phyloP scores from a whole-genome alignment of 2,329 filamentous ascomycete genomes.

The Colletotrichum cordylinicola region DNA sequence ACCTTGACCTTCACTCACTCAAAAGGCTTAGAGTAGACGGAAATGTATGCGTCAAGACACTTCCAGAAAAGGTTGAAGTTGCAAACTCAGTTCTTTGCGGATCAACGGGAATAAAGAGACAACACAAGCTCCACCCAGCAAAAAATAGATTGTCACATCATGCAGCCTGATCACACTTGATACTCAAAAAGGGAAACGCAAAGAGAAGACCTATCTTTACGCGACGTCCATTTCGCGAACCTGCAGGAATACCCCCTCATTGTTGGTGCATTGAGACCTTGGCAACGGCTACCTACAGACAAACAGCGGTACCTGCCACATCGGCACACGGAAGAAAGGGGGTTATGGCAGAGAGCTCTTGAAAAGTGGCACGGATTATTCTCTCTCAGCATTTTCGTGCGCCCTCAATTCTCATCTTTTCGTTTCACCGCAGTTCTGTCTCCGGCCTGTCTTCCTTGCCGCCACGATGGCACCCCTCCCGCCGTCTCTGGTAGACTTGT shows the following conservation, averaged over 20 bases:
- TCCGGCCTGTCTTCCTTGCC: not conserved
- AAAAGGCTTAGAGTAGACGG: not conserved
- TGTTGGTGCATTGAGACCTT: not conserved
- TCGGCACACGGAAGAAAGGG: not conserved
- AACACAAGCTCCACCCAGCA: not conserved
- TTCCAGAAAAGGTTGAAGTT: not conserved
- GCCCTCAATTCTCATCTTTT: not conserved
- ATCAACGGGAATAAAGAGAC: not conserved
- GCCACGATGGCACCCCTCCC: not conserved
- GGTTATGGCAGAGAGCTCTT: not conserved
- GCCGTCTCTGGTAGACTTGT: not conserved
- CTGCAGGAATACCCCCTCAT: not conserved
- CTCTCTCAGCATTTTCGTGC: not conserved
- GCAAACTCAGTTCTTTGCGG: not conserved
- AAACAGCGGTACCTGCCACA: not conserved
- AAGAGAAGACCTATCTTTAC: not conserved
- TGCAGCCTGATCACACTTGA: not conserved
- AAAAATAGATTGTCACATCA: not conserved
- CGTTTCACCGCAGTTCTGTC: not conserved
- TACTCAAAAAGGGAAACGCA: not conserved
- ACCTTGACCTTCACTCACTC: not conserved
- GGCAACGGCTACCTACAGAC: not conserved
- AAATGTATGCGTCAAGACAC: not conserved
- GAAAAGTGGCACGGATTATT: not conserved
- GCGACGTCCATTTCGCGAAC: not conserved